phyloP scores from a whole-genome alignment of 345 rosid genomes.

The Hypericum androsaemum region DNA sequence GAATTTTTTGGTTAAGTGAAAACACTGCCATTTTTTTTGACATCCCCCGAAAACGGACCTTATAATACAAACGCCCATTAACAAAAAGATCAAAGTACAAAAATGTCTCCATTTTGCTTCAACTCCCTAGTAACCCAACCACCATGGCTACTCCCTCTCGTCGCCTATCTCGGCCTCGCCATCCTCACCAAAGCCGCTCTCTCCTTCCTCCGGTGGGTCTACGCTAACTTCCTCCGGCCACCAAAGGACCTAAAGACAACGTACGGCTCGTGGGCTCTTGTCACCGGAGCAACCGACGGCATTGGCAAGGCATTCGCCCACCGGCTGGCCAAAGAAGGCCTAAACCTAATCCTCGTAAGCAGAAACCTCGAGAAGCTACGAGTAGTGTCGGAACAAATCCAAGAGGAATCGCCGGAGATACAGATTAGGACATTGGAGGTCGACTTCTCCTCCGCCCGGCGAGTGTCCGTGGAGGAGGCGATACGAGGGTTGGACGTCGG shows the following conservation, averaged over 20 bases:
- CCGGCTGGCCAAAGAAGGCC: constrained; percentile 49
- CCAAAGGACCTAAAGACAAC: constrained; percentile 29
- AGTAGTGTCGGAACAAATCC: constrained; percentile 33
- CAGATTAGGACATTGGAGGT: constrained; percentile 35
- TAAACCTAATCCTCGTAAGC: constrained; percentile 61
- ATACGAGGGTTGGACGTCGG: constrained; percentile 54
- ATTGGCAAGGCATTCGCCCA: constrained; percentile 70
- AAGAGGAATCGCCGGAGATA: constrained; percentile 22
- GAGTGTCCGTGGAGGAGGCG: constrained; percentile 33
- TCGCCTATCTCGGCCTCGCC: constrained; percentile 36
- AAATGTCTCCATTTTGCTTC: neutral
- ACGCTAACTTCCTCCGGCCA: constrained; percentile 31
- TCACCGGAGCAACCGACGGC: constrained; percentile 87
- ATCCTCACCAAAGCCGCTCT: constrained; percentile 25
- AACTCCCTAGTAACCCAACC: neutral
- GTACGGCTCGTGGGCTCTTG: constrained; percentile 85
- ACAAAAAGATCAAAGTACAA: too few relatives aligned
- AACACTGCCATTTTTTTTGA: too few relatives aligned
- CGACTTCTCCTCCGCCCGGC: constrained; percentile 39
- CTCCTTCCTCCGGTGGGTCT: constrained; percentile 41
- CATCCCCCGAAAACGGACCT: too few relatives aligned
- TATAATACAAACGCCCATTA: too few relatives aligned
- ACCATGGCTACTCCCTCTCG: constrained; percentile 23
- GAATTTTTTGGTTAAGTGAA: too few relatives aligned
- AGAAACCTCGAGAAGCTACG: constrained; percentile 43